phyloP scores from a whole-genome alignment of 2,329 filamentous ascomycete genomes.

The Xylariales sp. region DNA sequence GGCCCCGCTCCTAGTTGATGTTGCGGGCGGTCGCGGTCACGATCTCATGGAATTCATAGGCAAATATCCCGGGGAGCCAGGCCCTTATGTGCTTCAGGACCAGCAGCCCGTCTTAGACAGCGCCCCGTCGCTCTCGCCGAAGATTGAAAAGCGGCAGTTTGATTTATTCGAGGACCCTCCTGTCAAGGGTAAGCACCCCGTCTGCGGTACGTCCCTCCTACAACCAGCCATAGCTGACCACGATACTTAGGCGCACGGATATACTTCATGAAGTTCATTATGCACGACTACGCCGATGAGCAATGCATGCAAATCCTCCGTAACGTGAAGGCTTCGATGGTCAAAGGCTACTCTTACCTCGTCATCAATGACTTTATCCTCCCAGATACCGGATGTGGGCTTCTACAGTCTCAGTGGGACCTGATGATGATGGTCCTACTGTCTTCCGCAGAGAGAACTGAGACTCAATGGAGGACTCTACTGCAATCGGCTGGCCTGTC shows the following conservation, averaged over 20 bases:
- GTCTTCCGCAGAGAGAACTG: slow-evolving; percentile 32
- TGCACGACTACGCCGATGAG: slow-evolving; percentile 34
- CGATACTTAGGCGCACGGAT: slow-evolving; percentile 26
- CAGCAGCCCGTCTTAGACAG: slow-evolving; percentile 33
- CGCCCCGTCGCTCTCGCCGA: slow-evolving; percentile 20
- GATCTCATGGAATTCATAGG: slow-evolving; percentile 35
- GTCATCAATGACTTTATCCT: slow-evolving; percentile 38
- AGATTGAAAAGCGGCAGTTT: slow-evolving; percentile 26
- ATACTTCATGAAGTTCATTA: slow-evolving; percentile 39
- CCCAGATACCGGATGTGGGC: slow-evolving; percentile 24
- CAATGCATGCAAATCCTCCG: slow-evolving; percentile 31
- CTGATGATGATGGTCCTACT: slow-evolving; percentile 31
- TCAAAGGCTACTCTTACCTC: slow-evolving; percentile 37
- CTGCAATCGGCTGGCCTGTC: slow-evolving; percentile 26
- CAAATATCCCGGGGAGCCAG: slow-evolving; percentile 31
- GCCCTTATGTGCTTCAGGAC: slow-evolving; percentile 34
- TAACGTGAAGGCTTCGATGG: slow-evolving; percentile 33
- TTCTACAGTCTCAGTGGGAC: slow-evolving; percentile 32
- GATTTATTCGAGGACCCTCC: slow-evolving; percentile 33
- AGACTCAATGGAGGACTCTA: slow-evolving; percentile 30
- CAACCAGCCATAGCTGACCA: not conserved
- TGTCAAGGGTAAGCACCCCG: slow-evolving; percentile 23
- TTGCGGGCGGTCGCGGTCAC: slow-evolving; percentile 38
- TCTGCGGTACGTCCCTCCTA: not conserved
- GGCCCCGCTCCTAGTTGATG: slow-evolving; percentile 32